These are phyloP conservation scores for Ganoderma sp. DNA, from an alignment of 1,284 basidiomycete genomes.

Conservation along the genomic window DNA sequence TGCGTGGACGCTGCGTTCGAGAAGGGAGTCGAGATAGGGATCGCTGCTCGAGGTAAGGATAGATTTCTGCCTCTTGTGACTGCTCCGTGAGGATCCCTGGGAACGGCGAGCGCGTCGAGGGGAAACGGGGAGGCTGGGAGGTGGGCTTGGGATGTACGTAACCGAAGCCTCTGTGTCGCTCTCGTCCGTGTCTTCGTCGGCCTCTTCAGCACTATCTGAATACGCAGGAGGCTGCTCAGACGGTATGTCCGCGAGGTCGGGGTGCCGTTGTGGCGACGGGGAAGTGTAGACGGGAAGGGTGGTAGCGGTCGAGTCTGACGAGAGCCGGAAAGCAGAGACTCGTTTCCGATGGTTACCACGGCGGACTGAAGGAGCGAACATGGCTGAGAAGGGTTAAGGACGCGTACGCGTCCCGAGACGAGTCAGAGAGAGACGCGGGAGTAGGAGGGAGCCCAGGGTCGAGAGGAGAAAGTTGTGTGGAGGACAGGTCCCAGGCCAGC, in stretches of 20 bases:
- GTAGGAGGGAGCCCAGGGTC: neutral
- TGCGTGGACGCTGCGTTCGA: conserved; percentile 80
- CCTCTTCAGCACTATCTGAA: conserved; percentile 75
- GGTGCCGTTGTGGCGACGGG: conserved; percentile 39
- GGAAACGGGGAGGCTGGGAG: conserved; percentile 33
- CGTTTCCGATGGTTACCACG: conserved; percentile 55
- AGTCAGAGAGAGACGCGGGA: conserved; percentile 16
- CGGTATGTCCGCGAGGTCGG: conserved; percentile 43
- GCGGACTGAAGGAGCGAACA: conserved; percentile 33
- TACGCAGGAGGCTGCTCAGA: conserved; percentile 75
- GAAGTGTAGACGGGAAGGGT: conserved; percentile 72
- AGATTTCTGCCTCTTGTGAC: conserved; percentile 24
- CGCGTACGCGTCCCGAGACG: conserved; percentile 26
- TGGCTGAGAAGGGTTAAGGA: conserved; percentile 16
- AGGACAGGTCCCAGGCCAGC: neutral
- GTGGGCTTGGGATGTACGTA: conserved; percentile 33
- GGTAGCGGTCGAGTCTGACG: conserved; percentile 66
- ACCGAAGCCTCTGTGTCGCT: conserved; percentile 34
- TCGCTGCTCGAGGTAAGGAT: conserved; percentile 38
- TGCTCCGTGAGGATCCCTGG: conserved; percentile 24
- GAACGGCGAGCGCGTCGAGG: conserved; percentile 33
- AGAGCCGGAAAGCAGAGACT: conserved; percentile 60
- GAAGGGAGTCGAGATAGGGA: conserved; percentile 71
- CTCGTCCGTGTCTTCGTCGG: conserved; percentile 67
- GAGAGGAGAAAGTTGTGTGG: neutral